A percentile compares a stretch with the other conserved stretches of the same genome.
Conservation (phyloP, 164 flowering plant genomes). For the Chimonanthus salicifolius region DNA sequence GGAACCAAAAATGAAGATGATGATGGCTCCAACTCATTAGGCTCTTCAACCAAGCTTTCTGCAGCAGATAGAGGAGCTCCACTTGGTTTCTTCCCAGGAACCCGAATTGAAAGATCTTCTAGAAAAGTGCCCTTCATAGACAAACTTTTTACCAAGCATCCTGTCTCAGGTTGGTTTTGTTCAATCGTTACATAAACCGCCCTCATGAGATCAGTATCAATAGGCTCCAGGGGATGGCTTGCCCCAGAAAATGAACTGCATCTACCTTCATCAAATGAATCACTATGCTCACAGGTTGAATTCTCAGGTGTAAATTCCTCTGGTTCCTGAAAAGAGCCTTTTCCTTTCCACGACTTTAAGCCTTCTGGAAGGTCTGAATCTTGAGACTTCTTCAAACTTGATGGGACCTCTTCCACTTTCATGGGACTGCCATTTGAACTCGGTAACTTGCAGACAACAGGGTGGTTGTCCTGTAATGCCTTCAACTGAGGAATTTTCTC, state of each 20-base stretch:
- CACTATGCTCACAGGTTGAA: constrained; percentile 38
- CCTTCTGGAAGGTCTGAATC: constrained; percentile 18
- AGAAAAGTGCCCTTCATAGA: constrained; percentile 64
- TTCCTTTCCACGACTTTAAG: constrained; percentile 47
- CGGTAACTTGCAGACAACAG: constrained; percentile 12
- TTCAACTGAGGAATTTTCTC: constrained; percentile 43
- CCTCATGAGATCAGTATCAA: constrained; percentile 61
- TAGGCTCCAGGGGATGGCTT: constrained; percentile 88
- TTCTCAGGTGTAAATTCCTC: constrained; percentile 43
- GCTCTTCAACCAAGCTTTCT: constrained; percentile 61
- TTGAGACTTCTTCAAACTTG: constrained; percentile 19
- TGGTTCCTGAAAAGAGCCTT: constrained; percentile 31
- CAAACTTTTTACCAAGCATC: constrained; percentile 57
- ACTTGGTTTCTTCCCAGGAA: constrained; percentile 40
- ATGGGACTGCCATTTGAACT: constrained; percentile 17
- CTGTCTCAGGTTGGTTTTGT: constrained; percentile 48
- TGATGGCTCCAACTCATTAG: constrained; percentile 33
- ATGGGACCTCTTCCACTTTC: constrained; percentile 15
- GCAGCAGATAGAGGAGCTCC: constrained; percentile 38
- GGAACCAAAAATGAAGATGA: constrained; percentile 47
- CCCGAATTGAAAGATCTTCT: constrained; percentile 50
- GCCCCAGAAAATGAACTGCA: constrained; percentile 65
- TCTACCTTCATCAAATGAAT: constrained; percentile 53
- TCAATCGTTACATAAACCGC: constrained; percentile 60
- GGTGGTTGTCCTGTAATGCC: constrained; percentile 26